Percentiles rank a stretch among this genome's conserved stretches.
Evolutionary conservation across 345 rosid genomes (phyloP).

Genomic region (Lagerstroemia speciosa): DNA sequence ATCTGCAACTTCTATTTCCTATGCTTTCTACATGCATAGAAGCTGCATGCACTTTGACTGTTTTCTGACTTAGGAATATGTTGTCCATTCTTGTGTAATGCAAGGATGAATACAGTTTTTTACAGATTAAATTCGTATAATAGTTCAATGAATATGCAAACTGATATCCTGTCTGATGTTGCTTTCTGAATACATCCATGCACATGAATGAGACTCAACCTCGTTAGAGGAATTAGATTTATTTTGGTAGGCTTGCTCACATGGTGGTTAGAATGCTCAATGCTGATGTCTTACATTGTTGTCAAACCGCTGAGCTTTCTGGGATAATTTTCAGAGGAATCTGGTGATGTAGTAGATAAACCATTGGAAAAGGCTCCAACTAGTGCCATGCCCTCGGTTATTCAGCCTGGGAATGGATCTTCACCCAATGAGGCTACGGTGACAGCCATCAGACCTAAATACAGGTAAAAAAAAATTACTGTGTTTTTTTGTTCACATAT

Average conservation of each 20-base stretch:
- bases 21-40: background rate
- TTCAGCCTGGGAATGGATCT: conserved; percentile 10
- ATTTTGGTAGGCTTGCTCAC: background rate
- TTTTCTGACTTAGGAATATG: background rate
- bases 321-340: conserved; percentile 27
- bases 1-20: too few relatives aligned
- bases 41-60: background rate
- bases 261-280: background rate
- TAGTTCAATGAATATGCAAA: background rate
- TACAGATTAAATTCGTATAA: background rate
- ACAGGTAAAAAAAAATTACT: conserved; percentile 25
- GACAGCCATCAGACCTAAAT: conserved; percentile 32
- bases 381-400: conserved; percentile 10
- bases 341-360: conserved; percentile 18
- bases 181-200: background rate
- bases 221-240: background rate
- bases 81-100: background rate
- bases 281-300: background rate
- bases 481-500: background rate
- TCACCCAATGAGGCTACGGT: conserved; percentile 8
- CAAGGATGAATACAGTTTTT: background rate
- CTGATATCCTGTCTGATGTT: background rate
- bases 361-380: conserved; percentile 8
- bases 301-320: background rate
- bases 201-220: background rate